Evolutionary conservation across 2,329 filamentous ascomycete species (phyloP).

Genomic region (Venturia pyrina): DNA sequence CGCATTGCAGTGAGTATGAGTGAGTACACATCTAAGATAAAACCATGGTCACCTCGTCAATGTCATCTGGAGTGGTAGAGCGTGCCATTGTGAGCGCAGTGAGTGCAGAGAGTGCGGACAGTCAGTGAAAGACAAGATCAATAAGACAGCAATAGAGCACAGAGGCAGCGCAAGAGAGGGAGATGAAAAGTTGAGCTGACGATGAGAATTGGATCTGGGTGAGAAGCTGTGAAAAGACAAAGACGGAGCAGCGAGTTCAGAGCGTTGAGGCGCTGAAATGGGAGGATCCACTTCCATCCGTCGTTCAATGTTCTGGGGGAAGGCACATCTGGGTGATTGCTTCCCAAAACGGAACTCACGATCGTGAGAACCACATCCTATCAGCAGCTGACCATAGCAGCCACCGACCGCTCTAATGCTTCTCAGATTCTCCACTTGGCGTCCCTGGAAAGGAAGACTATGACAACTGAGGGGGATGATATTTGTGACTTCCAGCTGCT

Average conservation of each 20-base stretch:
- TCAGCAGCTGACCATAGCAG: no score
- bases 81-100: constrained; percentile 35
- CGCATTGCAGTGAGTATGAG: background rate
- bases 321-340: background rate
- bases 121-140: constrained; percentile 3
- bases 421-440: background rate
- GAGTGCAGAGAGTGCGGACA: background rate
- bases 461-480: constrained; percentile 4
- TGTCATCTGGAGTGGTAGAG: constrained; percentile 44
- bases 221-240: background rate
- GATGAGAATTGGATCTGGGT: background rate
- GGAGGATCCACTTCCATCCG: background rate
- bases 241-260: background rate
- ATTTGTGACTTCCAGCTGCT: background rate
- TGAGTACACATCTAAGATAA: background rate
- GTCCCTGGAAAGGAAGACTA: no score
- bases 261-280: background rate
- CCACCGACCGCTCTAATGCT: background rate
- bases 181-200: background rate
- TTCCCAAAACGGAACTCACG: background rate
- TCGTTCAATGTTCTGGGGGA: background rate
- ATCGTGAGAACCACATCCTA: background rate
- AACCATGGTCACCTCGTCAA: constrained; percentile 34
- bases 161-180: background rate
- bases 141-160: background rate